Evolutionary conservation across 2,329 filamentous ascomycete species (phyloP), one percentile per base, ranked within the genome.

Genomic region (Nannizziopsis arthrosporioides): DNA sequence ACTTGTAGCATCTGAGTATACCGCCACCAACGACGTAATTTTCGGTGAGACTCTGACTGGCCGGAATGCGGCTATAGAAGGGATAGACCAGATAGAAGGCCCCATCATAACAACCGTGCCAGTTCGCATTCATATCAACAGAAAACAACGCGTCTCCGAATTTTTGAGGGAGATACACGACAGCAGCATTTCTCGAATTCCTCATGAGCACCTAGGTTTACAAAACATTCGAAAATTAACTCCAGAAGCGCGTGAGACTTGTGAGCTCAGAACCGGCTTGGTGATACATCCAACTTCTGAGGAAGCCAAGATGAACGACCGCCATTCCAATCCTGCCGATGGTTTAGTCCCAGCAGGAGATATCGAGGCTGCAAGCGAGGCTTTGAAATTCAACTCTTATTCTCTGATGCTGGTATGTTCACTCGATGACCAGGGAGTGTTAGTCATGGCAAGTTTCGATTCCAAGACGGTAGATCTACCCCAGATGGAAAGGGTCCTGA

Each of bases 381-480:
- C 77, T 0, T 68, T 81, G 0, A 67, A 70, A 48, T 71, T 71
- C 57, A 71, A 71, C 48, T 67, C 68, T 1, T 81, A 80, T 58
- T 71, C 75, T 1, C 68, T 81, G 35, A 80, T 81, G 77, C 63
- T 81, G 30, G 77, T 79, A 5, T 81, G 76, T 59, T 76, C 75
- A 1, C 63, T 81, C 8, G 73, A 78, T 41, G 65, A 70, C 12
- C 67, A 72, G 40, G 77, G 77, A 0, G 78, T 80, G 63, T 61
- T 77, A 34, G 64, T 78, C 49, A 79, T 80, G 74, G 78, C 78
- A 0, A 80, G 76, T 56, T 81, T 80, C 54, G 78, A 81, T 57
- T 76, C 74, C 5, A 73, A 72, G 35, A 72, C 71, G 1, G 71
- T 81, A 7, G 62, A 65, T 12, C 64, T 64, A 35, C 50, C 59